These are phyloP conservation scores for Penicillium hordei DNA, from an alignment of 2,329 filamentous ascomycete genomes.

Conservation along the genomic window DNA sequence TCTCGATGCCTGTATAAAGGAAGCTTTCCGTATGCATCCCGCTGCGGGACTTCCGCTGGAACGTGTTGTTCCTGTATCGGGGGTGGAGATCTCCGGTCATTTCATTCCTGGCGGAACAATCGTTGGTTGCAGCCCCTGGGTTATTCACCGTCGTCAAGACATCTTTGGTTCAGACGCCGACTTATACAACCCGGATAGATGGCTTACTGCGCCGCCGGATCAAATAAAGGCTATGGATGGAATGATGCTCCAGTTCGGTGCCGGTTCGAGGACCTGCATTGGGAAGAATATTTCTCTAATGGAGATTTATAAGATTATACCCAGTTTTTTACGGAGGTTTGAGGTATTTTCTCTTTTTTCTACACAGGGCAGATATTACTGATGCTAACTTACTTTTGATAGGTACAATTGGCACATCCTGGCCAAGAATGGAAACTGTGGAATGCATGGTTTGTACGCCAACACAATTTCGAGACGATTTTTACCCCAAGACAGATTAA, in stretches of 20 bases:
- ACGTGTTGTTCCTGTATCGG: slow-evolving; percentile 61
- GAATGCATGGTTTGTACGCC: slow-evolving; percentile 1
- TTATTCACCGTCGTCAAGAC: slow-evolving; percentile 66
- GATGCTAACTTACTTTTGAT: not conserved
- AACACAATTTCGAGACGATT: not conserved
- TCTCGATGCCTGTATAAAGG: slow-evolving; percentile 73
- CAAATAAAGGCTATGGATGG: slow-evolving; percentile 17
- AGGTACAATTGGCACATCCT: not conserved
- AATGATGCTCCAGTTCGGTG: slow-evolving; percentile 24
- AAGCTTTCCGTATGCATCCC: slow-evolving; percentile 74
- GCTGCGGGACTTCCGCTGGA: slow-evolving; percentile 72
- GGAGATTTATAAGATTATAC: slow-evolving; percentile 31
- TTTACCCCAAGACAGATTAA: not conserved
- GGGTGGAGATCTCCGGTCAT: slow-evolving; percentile 13
- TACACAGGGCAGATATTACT: too few relatives aligned
- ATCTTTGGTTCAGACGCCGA: slow-evolving; percentile 70
- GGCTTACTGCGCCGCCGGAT: slow-evolving; percentile 13
- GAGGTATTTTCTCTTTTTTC: slow-evolving; percentile 5
- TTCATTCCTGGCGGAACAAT: slow-evolving; percentile 42
- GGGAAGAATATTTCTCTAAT: slow-evolving; percentile 33
- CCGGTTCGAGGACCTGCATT: slow-evolving; percentile 29
- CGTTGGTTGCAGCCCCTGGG: slow-evolving; percentile 74
- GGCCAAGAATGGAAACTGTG: slow-evolving; percentile 1
- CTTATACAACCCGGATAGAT: slow-evolving; percentile 40
- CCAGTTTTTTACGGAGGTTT: slow-evolving; percentile 26